A percentile compares a stretch with the other conserved stretches of the same genome.
Conservation (phyloP, 2,329 filamentous ascomycete species). For the Fusarium zealandicum region DNA sequence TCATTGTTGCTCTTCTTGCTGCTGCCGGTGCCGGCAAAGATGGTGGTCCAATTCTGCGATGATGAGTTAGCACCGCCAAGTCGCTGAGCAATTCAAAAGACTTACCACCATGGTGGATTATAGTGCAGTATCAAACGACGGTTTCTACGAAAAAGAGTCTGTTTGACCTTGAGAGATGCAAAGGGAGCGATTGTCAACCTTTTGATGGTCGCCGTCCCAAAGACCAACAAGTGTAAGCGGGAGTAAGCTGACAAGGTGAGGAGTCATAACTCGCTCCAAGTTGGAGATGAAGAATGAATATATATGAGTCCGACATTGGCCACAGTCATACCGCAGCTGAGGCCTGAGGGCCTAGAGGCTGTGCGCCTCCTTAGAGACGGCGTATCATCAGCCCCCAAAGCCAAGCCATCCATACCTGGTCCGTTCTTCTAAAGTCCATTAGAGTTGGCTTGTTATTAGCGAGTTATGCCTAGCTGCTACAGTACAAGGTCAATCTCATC, state of each 20-base stretch:
- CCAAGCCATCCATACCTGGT: constrained; percentile 1
- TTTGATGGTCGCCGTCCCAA: neutral
- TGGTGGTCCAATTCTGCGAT: constrained; percentile 24
- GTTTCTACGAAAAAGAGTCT: neutral
- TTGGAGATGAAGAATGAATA: neutral
- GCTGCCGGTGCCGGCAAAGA: neutral
- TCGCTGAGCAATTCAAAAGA: neutral
- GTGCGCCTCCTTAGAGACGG: constrained; percentile 9
- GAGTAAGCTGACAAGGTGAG: constrained; percentile 6
- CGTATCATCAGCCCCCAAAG: neutral
- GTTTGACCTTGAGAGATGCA: neutral
- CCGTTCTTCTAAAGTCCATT: neutral
- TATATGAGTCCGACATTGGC: constrained; percentile 2
- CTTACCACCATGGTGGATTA: constrained; percentile 28
- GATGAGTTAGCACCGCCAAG: neutral
- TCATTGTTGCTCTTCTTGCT: neutral
- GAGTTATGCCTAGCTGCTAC: neutral
- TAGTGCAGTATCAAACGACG: neutral
- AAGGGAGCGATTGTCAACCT: constrained; percentile 3
- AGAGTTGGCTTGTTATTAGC: neutral
- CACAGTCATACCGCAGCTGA: neutral
- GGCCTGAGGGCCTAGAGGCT: neutral
- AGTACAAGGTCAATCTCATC: neutral
- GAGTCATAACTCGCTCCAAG: neutral
- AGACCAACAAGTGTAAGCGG: neutral